Base-by-base conservation (phyloP, 2,329 filamentous ascomycete genomes). In the Ambrosiella xylebori region DNA sequence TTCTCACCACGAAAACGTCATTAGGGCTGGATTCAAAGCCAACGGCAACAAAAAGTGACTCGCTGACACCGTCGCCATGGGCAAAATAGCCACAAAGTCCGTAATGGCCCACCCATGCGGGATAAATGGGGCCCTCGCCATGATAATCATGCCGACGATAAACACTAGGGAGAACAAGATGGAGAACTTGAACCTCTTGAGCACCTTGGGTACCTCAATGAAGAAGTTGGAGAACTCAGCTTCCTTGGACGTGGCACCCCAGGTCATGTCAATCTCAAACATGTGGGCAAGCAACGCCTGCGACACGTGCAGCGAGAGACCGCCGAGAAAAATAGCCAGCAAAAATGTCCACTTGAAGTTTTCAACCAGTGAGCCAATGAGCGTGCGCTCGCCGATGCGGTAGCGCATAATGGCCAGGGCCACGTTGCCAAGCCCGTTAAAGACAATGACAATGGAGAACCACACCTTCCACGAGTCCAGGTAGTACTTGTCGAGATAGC, bases 161-260 rank as follows among this genome's bases (percentile, higher is more conserved):
- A 76, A 77, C 36, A 79, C 50, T 39, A 80, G 66, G 1, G 79
- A 74, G 63, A 86, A 80, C 52, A 79, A 66, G 68, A 88, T 85
- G 57, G 76, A 80, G 69, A 79, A 86, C 72, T 85, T 89, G 76
- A 91, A 91, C 69, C 80, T 82, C 70, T 82, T 84, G 64, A 91
- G 68, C 45, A 94, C 85, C 67, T 85, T 85, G 39, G 85, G 84
- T 15, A 90, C 79, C 67, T 93, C 88, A 61, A 87, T 85, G 71
- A 90, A 91, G 71, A 94, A 94, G 69, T 88, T 86, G 35, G 85
- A 84, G 65, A 85, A 82, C 65, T 88, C 84, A 54, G 80, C 80
- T 71, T 95, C 88, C 71, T 94, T 94, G 45, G 82, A 79, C 0
- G 88, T 94, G 1, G 87, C 82, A 55, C 87, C 87, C 88, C 88